A percentile compares a stretch with the other conserved stretches of the same genome.
These are phyloP conservation scores for Flaveria linearis DNA, from an alignment of 129 eudicot species.

Conservation along the genomic window DNA sequence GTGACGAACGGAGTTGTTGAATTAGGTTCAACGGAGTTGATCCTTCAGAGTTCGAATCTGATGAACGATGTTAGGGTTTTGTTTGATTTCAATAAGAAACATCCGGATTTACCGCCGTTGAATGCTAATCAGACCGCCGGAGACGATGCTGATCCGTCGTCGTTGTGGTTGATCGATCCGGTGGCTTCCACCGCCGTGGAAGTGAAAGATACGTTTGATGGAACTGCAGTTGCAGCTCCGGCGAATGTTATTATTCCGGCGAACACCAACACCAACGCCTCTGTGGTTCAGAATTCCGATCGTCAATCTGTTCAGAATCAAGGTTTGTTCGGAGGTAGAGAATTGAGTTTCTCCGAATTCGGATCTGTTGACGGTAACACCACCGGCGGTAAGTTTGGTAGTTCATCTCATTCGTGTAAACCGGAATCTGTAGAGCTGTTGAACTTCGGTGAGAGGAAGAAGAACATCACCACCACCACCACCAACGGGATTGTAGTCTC, in stretches of 20 bases:
- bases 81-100: conserved; percentile 43
- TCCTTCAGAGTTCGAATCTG: conserved; percentile 55
- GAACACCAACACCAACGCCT: not conserved
- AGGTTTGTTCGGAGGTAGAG: conserved; percentile 33
- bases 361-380: not conserved
- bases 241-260: not conserved
- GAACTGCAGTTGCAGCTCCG: not conserved
- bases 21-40: conserved; percentile 70
- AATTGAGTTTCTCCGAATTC: conserved; percentile 58
- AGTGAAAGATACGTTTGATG: conserved; percentile 23
- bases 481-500: conserved; percentile 33
- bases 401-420: conserved; percentile 41
- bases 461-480: not conserved
- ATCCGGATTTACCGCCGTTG: conserved; percentile 12
- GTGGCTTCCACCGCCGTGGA: conserved; percentile 19
- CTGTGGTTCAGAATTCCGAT: conserved; percentile 1
- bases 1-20: conserved; percentile 71
- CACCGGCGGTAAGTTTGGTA: conserved; percentile 28
- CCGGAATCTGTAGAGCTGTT: conserved; percentile 67
- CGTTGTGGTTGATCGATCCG: conserved; percentile 71
- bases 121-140: conserved; percentile 7
- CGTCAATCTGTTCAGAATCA: conserved; percentile 17
- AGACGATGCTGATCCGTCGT: conserved; percentile 51
- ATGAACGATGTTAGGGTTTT: conserved; percentile 52
- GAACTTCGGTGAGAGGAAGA: conserved; percentile 59